Percentiles rank a stretch among this genome's conserved stretches.
Evolutionary conservation across 1,284 basidiomycete genomes (phyloP).

Genomic region (Hymenochaete sp.): DNA sequence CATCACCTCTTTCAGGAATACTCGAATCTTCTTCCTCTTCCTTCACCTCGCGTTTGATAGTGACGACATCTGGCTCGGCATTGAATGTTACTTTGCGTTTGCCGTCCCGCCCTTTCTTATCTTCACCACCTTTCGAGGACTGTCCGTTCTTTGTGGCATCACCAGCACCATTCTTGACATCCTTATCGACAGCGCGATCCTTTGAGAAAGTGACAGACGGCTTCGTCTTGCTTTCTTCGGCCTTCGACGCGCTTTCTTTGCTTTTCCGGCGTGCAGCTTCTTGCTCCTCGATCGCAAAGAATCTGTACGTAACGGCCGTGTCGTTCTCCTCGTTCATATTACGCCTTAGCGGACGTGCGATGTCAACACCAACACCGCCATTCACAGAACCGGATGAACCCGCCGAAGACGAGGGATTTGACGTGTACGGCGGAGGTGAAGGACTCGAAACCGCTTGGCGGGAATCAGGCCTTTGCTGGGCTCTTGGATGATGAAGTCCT

Average conservation of each 20-base stretch:
- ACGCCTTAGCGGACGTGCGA: constrained; percentile 41
- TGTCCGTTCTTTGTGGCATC: neutral
- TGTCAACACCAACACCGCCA: constrained; percentile 26
- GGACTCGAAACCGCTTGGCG: constrained; percentile 19
- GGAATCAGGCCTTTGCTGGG: constrained; percentile 18
- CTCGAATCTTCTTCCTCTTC: constrained; percentile 26
- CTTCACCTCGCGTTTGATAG: constrained; percentile 34
- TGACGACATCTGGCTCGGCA: constrained; percentile 45
- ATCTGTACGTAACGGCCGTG: constrained; percentile 58
- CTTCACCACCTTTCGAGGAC: neutral
- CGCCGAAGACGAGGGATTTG: constrained; percentile 26
- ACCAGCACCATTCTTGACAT: neutral
- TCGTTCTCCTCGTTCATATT: constrained; percentile 55
- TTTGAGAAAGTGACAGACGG: neutral
- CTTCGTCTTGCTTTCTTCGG: neutral
- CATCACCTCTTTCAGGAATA: constrained; percentile 24
- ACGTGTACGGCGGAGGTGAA: constrained; percentile 28
- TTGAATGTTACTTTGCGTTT: constrained; percentile 70
- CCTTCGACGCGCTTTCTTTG: constrained; percentile 5
- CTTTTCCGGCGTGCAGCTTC: constrained; percentile 35
- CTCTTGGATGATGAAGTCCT: constrained; percentile 46
- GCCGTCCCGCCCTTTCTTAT: constrained; percentile 1
- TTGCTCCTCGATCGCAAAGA: constrained; percentile 51
- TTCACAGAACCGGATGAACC: constrained; percentile 30
- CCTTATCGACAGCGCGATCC: neutral